A percentile compares a stretch with the other conserved stretches of the same genome.
These are phyloP conservation scores for Neoarthrinium moseri DNA, from an alignment of 2,329 filamentous ascomycete species.

Conservation along the genomic window DNA sequence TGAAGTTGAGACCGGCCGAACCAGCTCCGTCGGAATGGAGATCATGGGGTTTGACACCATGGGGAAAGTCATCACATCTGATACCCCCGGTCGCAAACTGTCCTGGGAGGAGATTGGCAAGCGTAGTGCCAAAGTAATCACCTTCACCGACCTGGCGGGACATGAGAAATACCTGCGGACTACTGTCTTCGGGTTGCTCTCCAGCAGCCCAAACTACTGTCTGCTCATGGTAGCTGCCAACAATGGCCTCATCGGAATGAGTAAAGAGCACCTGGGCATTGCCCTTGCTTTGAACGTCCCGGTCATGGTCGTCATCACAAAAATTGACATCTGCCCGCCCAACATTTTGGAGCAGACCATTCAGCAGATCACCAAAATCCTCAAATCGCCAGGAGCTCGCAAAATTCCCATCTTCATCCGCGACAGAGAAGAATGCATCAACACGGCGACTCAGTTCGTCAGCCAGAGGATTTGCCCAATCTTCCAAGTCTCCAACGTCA, in stretches of 20 bases:
- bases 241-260: conserved; percentile 96
- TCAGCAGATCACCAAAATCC: conserved; percentile 84
- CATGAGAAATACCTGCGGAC: conserved; percentile 95
- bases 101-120: conserved; percentile 98
- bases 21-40: conserved; percentile 96
- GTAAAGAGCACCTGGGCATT: conserved; percentile 95
- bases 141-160: conserved; percentile 91
- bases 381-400: conserved; percentile 88
- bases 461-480: conserved; percentile 94
- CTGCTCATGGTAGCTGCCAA: conserved; percentile 98
- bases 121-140: conserved; percentile 92
- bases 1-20: conserved; percentile 92
- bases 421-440: conserved; percentile 85
- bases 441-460: conserved; percentile 94
- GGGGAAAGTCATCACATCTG: conserved; percentile 79
- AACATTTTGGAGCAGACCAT: conserved; percentile 94
- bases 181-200: conserved; percentile 92
- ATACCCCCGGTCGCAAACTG: conserved; percentile 76
- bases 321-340: conserved; percentile 96
- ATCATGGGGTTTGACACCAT: conserved; percentile 95
- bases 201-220: conserved; percentile 95
- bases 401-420: conserved; percentile 98
- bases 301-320: conserved; percentile 96
- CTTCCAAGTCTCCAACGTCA: conserved; percentile 98
- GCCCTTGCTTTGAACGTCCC: conserved; percentile 93